These are phyloP conservation scores for Alectoria sarmentosa DNA, from an alignment of 495 filamentous ascomycete species.

Conservation along the genomic window DNA sequence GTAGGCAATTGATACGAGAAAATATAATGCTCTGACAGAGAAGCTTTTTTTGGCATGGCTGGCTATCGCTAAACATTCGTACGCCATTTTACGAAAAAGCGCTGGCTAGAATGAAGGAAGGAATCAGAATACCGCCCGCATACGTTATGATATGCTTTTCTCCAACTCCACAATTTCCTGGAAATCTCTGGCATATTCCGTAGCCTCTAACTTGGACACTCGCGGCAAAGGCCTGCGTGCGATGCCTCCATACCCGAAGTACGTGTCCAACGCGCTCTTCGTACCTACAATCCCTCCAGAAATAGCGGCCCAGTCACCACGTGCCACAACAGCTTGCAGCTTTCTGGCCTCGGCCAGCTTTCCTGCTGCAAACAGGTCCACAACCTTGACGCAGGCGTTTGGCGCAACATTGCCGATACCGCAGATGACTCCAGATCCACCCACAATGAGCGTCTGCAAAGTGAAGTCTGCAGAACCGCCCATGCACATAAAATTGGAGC, in stretches of 20 bases:
- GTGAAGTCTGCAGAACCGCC: conserved; percentile 90
- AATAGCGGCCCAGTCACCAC: conserved; percentile 83
- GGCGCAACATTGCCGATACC: conserved; percentile 82
- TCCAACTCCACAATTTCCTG: conserved; percentile 69
- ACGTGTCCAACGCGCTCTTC: conserved; percentile 68
- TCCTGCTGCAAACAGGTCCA: conserved; percentile 66
- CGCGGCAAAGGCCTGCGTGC: conserved; percentile 71
- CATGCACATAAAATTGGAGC: conserved; percentile 62
- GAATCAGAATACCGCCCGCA: conserved; percentile 20
- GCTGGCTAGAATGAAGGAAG: conserved; percentile 7
- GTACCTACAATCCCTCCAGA: conserved; percentile 80
- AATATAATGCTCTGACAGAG: background rate
- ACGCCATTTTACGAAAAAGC: background rate
- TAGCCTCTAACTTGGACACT: conserved; percentile 51
- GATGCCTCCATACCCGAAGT: conserved; percentile 71
- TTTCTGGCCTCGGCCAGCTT: conserved; percentile 63
- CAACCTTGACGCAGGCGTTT: conserved; percentile 61
- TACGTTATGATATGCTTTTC: conserved; percentile 35
- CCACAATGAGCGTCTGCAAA: conserved; percentile 74
- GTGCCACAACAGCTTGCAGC: conserved; percentile 71
- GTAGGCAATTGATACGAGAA: background rate
- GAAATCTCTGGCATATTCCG: conserved; percentile 62
- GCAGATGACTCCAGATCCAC: conserved; percentile 78
- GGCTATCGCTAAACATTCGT: background rate
- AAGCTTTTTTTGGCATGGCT: background rate